These are phyloP conservation scores for Tetracladium marchalianum DNA, from an alignment of 495 filamentous ascomycete species.

Conservation along the genomic window DNA sequence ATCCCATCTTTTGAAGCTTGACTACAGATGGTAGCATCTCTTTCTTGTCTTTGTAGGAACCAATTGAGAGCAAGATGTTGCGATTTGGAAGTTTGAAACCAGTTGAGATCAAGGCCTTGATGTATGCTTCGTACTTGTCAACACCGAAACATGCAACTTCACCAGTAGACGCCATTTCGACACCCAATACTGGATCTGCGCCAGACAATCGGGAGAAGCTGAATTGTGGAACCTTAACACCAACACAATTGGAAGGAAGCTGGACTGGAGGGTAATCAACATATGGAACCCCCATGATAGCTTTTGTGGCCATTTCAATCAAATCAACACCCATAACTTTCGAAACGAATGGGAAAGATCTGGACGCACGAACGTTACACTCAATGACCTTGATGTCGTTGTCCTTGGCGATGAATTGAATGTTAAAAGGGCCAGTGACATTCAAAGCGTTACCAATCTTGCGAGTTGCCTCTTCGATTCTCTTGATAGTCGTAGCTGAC, in stretches of 20 bases:
- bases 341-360: conserved; percentile 96
- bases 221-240: conserved; percentile 97
- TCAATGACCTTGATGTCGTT: conserved; percentile 99
- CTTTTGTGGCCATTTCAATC: conserved; percentile 98
- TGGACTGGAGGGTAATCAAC: conserved; percentile 67
- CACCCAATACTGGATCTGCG: conserved; percentile 90
- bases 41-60: conserved; percentile 93
- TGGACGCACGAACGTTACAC: conserved; percentile 92
- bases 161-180: conserved; percentile 98
- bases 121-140: conserved; percentile 95
- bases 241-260: conserved; percentile 75
- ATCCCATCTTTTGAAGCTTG: conserved; percentile 80
- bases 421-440: conserved; percentile 95
- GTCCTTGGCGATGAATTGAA: conserved; percentile 99
- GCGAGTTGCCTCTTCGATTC: conserved; percentile 88
- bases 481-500: conserved; percentile 73
- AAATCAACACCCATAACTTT: conserved; percentile 98
- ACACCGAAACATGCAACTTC: conserved; percentile 94
- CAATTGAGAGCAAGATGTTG: conserved; percentile 91
- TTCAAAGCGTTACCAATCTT: conserved; percentile 95
- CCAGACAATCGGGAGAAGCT: conserved; percentile 95
- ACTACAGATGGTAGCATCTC: conserved; percentile 91
- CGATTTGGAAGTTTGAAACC: conserved; percentile 94
- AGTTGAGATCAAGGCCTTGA: conserved; percentile 90
- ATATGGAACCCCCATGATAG: conserved; percentile 81